Base-by-base conservation (phyloP, 2,329 filamentous ascomycete species). In the Aspergillus novofumigatus region DNA sequence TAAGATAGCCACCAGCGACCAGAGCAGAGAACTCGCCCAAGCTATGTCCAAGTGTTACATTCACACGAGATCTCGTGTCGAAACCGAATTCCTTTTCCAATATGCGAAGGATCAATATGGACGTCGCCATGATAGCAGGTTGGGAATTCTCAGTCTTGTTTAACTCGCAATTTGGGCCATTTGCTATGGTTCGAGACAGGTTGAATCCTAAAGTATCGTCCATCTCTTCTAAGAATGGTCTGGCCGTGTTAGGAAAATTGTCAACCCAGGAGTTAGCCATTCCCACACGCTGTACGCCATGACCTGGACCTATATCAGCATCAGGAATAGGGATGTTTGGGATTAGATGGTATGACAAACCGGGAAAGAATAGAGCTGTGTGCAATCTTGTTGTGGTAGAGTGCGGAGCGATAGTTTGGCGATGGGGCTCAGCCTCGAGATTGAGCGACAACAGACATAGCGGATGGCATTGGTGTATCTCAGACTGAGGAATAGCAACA, bases 61-160 rank as follows among this genome's bases (percentile, higher is more conserved):
- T 90, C 47, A 92, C 86, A 58, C 87, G 82, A 55, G 89, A 84
- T 8, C 79, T 75, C 6, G 87, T 83, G 56, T 84, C 80, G 76
- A 97, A 96, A 44, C 83, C 86, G 70, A 93, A 97, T 64, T 96
- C 90, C 59, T 84, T 80, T 77, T 97, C 91, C 61, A 97, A 82
- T 59, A 97, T 86, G 55, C 90, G 88, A 54, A 97, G 82, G 69
- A 97, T 95, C 58, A 96, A 83, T 69, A 97, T 87, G 28, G 91
- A 95, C 3, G 91, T 94, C 14, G 92, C 91, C 91, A 97, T 96
- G 74, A 97, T 96, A 66, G 93, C 92, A 1, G 93, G 93, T 74
- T 97, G 93, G 3, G 93, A 90, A 71, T 96, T 92, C 62, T 89
- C 85, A 4, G 93, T 97, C 56, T 85, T 83, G 44, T 90, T 95